These are phyloP conservation scores for Alternaria longipes DNA, from an alignment of 2,329 filamentous ascomycete species.

Conservation along the genomic window DNA sequence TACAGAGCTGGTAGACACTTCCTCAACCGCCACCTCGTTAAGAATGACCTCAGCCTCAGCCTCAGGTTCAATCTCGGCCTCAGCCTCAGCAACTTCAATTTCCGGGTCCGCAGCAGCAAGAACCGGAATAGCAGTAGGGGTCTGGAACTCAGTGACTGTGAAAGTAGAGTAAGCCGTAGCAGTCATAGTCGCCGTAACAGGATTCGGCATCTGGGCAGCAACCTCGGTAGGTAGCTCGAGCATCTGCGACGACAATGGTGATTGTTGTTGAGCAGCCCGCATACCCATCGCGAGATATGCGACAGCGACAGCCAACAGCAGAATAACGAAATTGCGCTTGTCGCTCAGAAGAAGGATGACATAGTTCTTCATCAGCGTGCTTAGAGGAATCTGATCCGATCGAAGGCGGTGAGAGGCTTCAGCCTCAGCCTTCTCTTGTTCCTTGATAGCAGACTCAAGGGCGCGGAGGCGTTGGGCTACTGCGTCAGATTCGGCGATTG, in stretches of 20 bases:
- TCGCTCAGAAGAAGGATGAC: slow-evolving; percentile 62
- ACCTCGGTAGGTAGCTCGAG: background rate
- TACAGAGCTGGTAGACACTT: slow-evolving; percentile 1
- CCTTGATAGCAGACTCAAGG: slow-evolving; percentile 41
- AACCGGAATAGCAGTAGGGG: slow-evolving; percentile 10
- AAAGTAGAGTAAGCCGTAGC: slow-evolving; percentile 37
- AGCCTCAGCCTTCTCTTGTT: slow-evolving; percentile 22
- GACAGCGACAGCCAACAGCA: slow-evolving; percentile 56
- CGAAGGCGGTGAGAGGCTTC: slow-evolving; percentile 22
- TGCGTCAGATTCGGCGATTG: slow-evolving; percentile 37
- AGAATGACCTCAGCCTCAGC: background rate
- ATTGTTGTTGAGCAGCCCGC: slow-evolving; percentile 20
- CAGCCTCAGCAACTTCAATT: background rate
- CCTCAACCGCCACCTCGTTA: background rate
- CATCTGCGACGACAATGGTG: slow-evolving; percentile 7
- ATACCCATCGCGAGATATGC: slow-evolving; percentile 51
- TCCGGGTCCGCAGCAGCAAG: background rate
- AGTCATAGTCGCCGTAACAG: slow-evolving; percentile 34
- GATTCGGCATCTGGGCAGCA: slow-evolving; percentile 21
- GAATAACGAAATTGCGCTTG: slow-evolving; percentile 62
- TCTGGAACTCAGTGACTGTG: slow-evolving; percentile 36
- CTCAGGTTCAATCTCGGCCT: background rate
- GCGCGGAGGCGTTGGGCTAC: slow-evolving; percentile 43
- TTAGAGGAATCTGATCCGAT: slow-evolving; percentile 59
- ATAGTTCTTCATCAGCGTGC: slow-evolving; percentile 63